Percentiles rank a stretch among this genome's conserved stretches.
phyloP scores from a whole-genome alignment of 2,329 filamentous ascomycete species.

The Pyricularia pennisetigena region DNA sequence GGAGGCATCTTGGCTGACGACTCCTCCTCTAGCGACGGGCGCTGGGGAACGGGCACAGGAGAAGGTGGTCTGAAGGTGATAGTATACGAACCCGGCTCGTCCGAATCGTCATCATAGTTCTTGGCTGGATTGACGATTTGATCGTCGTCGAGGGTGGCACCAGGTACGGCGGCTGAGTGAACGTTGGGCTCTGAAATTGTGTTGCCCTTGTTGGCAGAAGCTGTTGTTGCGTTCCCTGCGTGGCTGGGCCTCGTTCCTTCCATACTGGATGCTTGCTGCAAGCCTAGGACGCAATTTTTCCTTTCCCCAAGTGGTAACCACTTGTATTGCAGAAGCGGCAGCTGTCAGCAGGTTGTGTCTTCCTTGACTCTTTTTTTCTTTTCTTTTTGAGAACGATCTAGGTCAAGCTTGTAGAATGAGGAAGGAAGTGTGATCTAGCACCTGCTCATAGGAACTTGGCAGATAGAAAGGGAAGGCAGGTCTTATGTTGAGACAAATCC shows the following conservation, averaged over 20 bases:
- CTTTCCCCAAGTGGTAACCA: background rate
- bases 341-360: background rate
- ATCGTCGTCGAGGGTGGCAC: background rate
- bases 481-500: background rate
- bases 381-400: background rate
- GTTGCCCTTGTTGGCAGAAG: background rate
- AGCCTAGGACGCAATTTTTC: background rate
- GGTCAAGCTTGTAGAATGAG: background rate
- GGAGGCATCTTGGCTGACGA: background rate
- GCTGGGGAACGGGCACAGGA: background rate
- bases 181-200: background rate
- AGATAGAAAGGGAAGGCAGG: background rate
- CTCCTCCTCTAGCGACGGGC: background rate
- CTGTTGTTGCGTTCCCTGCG: background rate
- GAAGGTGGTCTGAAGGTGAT: background rate
- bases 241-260: background rate
- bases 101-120: background rate
- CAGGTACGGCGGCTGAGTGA: background rate
- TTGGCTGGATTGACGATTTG: background rate
- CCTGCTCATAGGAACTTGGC: background rate
- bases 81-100: background rate
- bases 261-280: background rate
- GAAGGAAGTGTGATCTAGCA: background rate
- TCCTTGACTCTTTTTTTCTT: background rate
- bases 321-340: background rate